Evolutionary conservation across 2,329 filamentous ascomycete species (phyloP).

Genomic region (Mollisia scopiformis): DNA sequence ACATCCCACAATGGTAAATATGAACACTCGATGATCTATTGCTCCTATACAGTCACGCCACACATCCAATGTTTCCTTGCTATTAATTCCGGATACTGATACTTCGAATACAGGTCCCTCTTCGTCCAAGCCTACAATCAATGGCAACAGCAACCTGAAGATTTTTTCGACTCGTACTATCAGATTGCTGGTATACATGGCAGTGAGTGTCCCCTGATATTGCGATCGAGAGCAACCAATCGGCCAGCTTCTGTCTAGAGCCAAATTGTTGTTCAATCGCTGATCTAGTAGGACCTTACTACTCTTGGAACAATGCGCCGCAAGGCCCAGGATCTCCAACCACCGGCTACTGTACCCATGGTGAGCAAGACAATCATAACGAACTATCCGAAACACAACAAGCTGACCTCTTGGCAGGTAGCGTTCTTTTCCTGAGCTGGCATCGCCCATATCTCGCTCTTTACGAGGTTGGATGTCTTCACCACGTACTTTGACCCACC

Average conservation of each 20-base stretch:
- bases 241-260: slow-evolving; percentile 9
- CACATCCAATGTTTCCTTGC: too few species aligned
- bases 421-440: slow-evolving; percentile 45
- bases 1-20: slow-evolving; percentile 21
- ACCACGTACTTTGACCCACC: neutral
- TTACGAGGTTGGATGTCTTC: slow-evolving; percentile 50
- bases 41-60: too few species aligned
- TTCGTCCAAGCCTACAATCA: slow-evolving; percentile 29
- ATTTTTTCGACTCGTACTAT: slow-evolving; percentile 26
- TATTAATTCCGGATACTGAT: neutral
- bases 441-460: slow-evolving; percentile 58
- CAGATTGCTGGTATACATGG: slow-evolving; percentile 28
- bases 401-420: slow-evolving; percentile 9
- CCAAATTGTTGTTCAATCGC: too few species aligned
- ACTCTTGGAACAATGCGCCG: slow-evolving; percentile 29
- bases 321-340: slow-evolving; percentile 12
- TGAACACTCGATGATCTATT: too few species aligned
- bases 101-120: slow-evolving; percentile 22
- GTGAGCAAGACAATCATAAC: slow-evolving; percentile 9
- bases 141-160: slow-evolving; percentile 19
- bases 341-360: slow-evolving; percentile 36
- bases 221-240: too few species aligned
- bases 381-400: neutral
- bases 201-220: slow-evolving; percentile 9
- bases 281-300: slow-evolving; percentile 33